Base-by-base conservation (phyloP, 177 flowering plant genomes). In the Vitis hybrid region DNA sequence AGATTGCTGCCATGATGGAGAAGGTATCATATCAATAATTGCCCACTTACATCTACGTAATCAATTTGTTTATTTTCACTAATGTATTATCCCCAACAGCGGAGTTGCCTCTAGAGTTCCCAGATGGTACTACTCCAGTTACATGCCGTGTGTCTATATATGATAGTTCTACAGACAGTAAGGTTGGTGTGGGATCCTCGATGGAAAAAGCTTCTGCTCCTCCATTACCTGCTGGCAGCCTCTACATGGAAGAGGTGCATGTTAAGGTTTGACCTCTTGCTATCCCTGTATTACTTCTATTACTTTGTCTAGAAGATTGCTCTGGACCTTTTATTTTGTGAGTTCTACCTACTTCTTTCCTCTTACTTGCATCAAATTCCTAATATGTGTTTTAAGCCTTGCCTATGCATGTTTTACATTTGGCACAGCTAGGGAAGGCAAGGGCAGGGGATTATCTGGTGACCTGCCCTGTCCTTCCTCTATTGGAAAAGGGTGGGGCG, bases 51-150 rank as follows among this genome's bases (percentile, higher is more conserved):
- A 27, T 27, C 30, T 75, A 56, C 66, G 19, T 12, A 7, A 13
- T 62, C 50, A 14, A 18, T 15, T 32, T 46, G 50, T 69, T 68
- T 62, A n/a, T 32, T 8, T 48, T 61, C 64, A 60, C 66, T 65
- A 7, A 68, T 79, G 70, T 67, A 40, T 40, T 40, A 40, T 7
- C 46, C 46, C 46, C 46, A 52, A 73, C 73, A 93, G 99, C 92
- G 75, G 99, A 91, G 69, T 72, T 95, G 74, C 99, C 99, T 2
- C 79, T 95, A 67, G 98, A 91, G 83, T 95, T 95, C 75, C 94
- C 99, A 11, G 99, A 95, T 84, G 99, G 99, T 32, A 95, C 99
- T 19, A 95, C 98, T 17, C 99, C 99, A 56, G 98, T 95, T 46
- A 86, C 98, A 13, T 91, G 97, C 71, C 98, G 98, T 68, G 98